Conservation (phyloP, 1,284 basidiomycete genomes). For the Retiboletus flavoniger region DNA sequence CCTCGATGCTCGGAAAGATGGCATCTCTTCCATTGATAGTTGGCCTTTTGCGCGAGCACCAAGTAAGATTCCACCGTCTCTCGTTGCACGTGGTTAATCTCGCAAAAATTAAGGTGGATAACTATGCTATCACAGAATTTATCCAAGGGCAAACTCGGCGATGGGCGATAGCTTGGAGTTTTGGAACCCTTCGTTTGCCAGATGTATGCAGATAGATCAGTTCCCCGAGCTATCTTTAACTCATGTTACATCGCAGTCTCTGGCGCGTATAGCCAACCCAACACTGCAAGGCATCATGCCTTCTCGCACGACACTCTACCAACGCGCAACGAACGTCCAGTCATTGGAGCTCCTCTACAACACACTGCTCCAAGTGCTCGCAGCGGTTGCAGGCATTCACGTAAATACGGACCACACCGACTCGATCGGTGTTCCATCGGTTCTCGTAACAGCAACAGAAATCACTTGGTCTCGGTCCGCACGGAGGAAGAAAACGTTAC, state of each 20-base stretch:
- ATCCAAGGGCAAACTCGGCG: constrained; percentile 83
- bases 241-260: constrained; percentile 36
- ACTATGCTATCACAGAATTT: constrained; percentile 83
- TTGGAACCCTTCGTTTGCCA: constrained; percentile 59
- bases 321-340: constrained; percentile 32
- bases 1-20: constrained; percentile 87
- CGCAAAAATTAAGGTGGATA: constrained; percentile 56
- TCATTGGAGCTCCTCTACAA: constrained; percentile 18
- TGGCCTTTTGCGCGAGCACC: constrained; percentile 47
- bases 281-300: constrained; percentile 53
- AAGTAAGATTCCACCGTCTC: constrained; percentile 39
- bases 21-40: constrained; percentile 70
- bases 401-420: constrained; percentile 8
- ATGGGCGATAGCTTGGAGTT: constrained; percentile 90
- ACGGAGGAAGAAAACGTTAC: constrained; percentile 43
- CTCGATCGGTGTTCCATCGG: constrained; percentile 4
- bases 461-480: constrained; percentile 80
- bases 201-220: constrained; percentile 57
- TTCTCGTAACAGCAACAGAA: constrained; percentile 42
- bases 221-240: neutral
- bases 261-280: constrained; percentile 50
- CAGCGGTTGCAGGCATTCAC: constrained; percentile 37
- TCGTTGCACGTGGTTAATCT: neutral
- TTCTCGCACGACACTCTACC: constrained; percentile 51
- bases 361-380: constrained; percentile 33